Base-by-base conservation (phyloP, 2,329 filamentous ascomycete genomes). In the Aaosphaeria arxii region DNA sequence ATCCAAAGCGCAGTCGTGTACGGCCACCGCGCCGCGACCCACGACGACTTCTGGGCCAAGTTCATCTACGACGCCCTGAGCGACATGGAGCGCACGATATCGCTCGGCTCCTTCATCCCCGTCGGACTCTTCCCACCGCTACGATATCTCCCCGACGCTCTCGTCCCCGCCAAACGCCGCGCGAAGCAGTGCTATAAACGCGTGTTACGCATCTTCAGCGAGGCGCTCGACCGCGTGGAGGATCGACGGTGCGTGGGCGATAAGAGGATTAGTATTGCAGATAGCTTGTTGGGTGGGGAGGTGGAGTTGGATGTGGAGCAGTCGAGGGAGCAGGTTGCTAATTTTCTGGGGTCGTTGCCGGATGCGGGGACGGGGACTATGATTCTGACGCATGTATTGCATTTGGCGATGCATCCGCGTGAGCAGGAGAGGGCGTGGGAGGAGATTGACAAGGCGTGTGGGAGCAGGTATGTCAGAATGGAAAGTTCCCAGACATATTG, bases 21-120 rank as follows among this genome's bases (percentile, higher is more conserved):
- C 39, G 53, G 55, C 7, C 42, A 50, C 33, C 42, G 51, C 7
- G 53, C 45, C 1, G 5, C 43, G 6, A 52, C 49, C 5, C 46
- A 24, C n/a, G 51, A 54, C 17, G 44, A 30, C n/a, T 57, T 54
- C 30, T 57, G 55, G 53, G 45, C 39, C 33, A 36, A n/a, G 7
- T 36, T 36, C 33, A 36, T n/a, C 7, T 36, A 36, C 33, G 33
- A 36, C 33, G n/a, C 7, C 33, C 33, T 36, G 33, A 36, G n/a
- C 7, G 33, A 36, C n/a, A n/a, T n/a, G n/a, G 33, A n/a, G 33
- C 9, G n/a, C n/a, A 13, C 41, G 31, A 13, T 55, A 4, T 47
- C 47, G 29, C 47, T 43, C 7, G 50, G 52, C 5, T 11, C 47
- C 11, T 48, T 42, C 31, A 46, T 50, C 13, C 52, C 52, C 6